Evolutionary conservation across 2,329 filamentous ascomycete species (phyloP), one percentile per base, ranked within the genome.

Genomic region (Colletotrichum sidae): DNA sequence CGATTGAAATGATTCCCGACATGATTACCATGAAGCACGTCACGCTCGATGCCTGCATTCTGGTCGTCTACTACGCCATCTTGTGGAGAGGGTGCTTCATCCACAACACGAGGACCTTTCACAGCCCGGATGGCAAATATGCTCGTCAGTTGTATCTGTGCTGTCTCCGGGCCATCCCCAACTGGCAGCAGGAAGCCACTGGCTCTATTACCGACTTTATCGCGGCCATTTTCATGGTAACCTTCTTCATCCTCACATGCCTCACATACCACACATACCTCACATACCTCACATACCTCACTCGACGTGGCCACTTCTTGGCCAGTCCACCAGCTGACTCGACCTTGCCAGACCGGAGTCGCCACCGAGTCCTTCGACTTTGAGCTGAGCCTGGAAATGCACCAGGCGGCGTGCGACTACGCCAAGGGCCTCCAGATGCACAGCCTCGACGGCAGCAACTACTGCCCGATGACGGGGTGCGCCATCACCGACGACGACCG

Each of bases 301-400:
- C 17, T 17, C 17, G 17, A 17, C 17, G 17, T 17, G 17, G 17
- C 17, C 17, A 17, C 17, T 17, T 17, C n/a, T n/a, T n/a, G n/a
- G n/a, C n/a, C n/a, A n/a, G 17, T 17, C 17, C 17, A 17, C 17
- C 17, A 11, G 17, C 17, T 33, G 8, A 15, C 8, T 25, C 8
- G 6, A 8, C 8, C 10, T 6, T n/a, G 8, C 0, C n/a, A 75
- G 73, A 72, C 70, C 9, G 72, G 71, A 4, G 67, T 75, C 8
- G 71, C 73, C 4, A 70, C 70, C 12, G 72, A 74, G 15, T 73
- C 62, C 38, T 75, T 76, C n/a, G 75, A 77, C 50, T 73, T 75
- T 17, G 74, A 74, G 6, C 62, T 76, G 13, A 71, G 72, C 10
- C 74, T 73, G 69, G 69, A 69, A 39, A 74, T 75, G 68, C 73